Evolutionary conservation across 768 basidiomycete species (phyloP).

Genomic region (Suillus alpinus): DNA sequence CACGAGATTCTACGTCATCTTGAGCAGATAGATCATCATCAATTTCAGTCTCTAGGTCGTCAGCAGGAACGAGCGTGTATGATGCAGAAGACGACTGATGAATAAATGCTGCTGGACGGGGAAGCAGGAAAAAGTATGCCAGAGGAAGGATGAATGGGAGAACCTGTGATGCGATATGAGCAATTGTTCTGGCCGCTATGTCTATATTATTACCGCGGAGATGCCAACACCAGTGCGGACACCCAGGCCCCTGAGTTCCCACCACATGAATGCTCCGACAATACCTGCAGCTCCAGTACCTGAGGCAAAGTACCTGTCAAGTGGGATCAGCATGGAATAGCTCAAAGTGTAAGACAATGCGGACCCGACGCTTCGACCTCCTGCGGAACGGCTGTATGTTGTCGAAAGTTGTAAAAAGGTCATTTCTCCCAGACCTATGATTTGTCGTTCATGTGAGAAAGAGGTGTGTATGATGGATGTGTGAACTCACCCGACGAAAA

Average conservation of each 20-base stretch:
- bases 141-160: slow-evolving; percentile 80
- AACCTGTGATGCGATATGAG: slow-evolving; percentile 43
- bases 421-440: slow-evolving; percentile 85
- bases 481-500: slow-evolving; percentile 70
- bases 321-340: neutral
- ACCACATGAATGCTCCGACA: slow-evolving; percentile 92
- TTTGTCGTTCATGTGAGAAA: slow-evolving; percentile 6
- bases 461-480: neutral
- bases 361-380: slow-evolving; percentile 80
- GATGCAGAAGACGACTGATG: slow-evolving; percentile 33
- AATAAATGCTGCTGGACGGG: slow-evolving; percentile 51
- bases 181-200: slow-evolving; percentile 5
- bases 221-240: slow-evolving; percentile 81
- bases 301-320: slow-evolving; percentile 78
- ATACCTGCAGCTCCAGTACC: slow-evolving; percentile 95
- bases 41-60: slow-evolving; percentile 17
- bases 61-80: slow-evolving; percentile 38
- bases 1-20: slow-evolving; percentile 24
- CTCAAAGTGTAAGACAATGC: slow-evolving; percentile 12
- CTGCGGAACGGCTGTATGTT: slow-evolving; percentile 68
- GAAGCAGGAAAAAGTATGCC: slow-evolving; percentile 77
- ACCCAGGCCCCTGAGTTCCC: slow-evolving; percentile 84
- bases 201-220: slow-evolving; percentile 57
- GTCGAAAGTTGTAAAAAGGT: slow-evolving; percentile 95
- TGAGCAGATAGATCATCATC: slow-evolving; percentile 17